Evolutionary conservation across 1,284 basidiomycete species (phyloP).

Genomic region (Cryptococcus hybrid): DNA sequence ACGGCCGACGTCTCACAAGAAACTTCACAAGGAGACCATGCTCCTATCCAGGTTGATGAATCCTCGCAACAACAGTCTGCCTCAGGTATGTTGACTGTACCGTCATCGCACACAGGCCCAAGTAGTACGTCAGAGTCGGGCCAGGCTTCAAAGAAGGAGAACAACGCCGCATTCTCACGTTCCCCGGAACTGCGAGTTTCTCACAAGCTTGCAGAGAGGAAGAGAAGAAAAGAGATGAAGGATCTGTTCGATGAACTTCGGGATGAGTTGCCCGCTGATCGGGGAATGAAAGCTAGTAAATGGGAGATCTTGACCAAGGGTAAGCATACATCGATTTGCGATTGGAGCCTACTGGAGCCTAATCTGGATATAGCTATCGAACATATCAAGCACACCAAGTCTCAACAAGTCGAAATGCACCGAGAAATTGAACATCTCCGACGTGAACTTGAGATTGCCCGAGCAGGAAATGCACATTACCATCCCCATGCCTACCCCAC

Average conservation of each 20-base stretch:
- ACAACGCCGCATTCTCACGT: slow-evolving; percentile 81
- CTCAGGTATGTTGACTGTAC: neutral
- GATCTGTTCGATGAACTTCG: slow-evolving; percentile 91
- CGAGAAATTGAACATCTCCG: slow-evolving; percentile 74
- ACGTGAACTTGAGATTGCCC: slow-evolving; percentile 58
- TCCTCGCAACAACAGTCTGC: slow-evolving; percentile 1
- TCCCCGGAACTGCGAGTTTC: slow-evolving; percentile 89
- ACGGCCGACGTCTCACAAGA: slow-evolving; percentile 6
- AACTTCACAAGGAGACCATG: neutral
- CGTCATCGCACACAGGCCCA: neutral
- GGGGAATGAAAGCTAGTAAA: slow-evolving; percentile 92
- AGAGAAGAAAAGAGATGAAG: slow-evolving; percentile 95
- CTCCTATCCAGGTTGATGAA: slow-evolving; percentile 2
- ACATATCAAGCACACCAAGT: slow-evolving; percentile 67
- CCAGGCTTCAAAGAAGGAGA: slow-evolving; percentile 8
- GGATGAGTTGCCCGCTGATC: slow-evolving; percentile 83
- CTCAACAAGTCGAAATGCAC: slow-evolving; percentile 67
- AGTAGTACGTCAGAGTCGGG: neutral
- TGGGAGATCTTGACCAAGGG: slow-evolving; percentile 96
- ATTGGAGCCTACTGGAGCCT: neutral
- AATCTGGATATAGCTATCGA: slow-evolving; percentile 66
- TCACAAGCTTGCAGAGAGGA: slow-evolving; percentile 91
- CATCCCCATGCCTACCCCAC: neutral
- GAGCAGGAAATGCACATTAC: slow-evolving; percentile 15
- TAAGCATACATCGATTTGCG: slow-evolving; percentile 46